Evolutionary conservation across 495 filamentous ascomycete genomes (phyloP).

Genomic region (Aspergillus sparsus): DNA sequence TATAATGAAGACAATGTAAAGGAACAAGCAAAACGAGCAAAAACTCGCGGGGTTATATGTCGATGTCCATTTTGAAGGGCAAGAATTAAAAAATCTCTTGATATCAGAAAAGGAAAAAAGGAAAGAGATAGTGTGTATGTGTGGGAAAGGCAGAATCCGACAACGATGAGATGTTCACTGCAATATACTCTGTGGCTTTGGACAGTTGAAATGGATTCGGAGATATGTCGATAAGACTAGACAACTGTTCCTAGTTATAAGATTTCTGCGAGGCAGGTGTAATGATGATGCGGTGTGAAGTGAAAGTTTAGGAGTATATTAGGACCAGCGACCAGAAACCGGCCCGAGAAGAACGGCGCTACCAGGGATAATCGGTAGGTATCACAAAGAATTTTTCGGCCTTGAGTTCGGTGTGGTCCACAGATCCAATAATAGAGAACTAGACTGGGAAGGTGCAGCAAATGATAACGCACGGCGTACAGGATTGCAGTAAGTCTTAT

Average conservation of each 20-base stretch:
- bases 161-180: not conserved
- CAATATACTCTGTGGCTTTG: constrained; percentile 7
- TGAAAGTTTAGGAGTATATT: not conserved
- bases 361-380: constrained; percentile 1
- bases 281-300: constrained; percentile 15
- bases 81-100: constrained; percentile 15
- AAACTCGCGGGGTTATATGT: constrained; percentile 35
- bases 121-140: not conserved
- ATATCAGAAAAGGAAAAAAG: constrained; percentile 18
- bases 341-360: constrained; percentile 16
- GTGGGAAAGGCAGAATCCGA: too few species aligned
- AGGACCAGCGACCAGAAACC: constrained; percentile 12
- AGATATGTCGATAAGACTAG: not conserved
- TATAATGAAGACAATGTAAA: constrained; percentile 26
- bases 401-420: constrained; percentile 18
- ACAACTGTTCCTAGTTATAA: constrained; percentile 5
- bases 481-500: constrained; percentile 25
- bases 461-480: constrained; percentile 29
- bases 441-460: constrained; percentile 22
- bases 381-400: constrained; percentile 10
- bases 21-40: constrained; percentile 23
- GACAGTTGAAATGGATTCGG: not conserved
- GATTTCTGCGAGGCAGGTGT: constrained; percentile 7
- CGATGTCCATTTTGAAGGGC: constrained; percentile 40
- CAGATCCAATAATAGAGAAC: constrained; percentile 17